Percentiles rank a stretch among this genome's conserved stretches.
phyloP scores from a whole-genome alignment of 805 yeast genomes.

The Metschnikowia borealis region DNA sequence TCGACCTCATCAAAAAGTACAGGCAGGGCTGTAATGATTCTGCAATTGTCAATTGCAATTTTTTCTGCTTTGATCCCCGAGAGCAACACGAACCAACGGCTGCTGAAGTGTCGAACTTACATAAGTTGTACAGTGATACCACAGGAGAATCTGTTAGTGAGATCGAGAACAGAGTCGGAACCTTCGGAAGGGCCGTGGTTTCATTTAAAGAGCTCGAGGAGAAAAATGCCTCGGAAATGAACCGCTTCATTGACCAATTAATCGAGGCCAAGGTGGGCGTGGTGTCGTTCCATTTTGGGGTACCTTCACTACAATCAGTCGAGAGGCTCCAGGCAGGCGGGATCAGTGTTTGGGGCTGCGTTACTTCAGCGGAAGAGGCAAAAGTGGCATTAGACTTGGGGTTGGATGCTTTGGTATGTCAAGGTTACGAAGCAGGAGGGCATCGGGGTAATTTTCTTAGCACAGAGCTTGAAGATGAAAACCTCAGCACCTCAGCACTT shows the following conservation, averaged over 20 bases:
- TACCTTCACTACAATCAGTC: conserved; percentile 32
- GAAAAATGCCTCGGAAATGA: conserved; percentile 9
- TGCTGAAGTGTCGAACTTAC: conserved; percentile 23
- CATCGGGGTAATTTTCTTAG: conserved; percentile 50
- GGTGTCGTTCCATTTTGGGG: conserved; percentile 54
- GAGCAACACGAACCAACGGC: conserved; percentile 13
- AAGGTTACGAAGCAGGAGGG: conserved; percentile 66
- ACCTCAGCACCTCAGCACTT: conserved; percentile 32
- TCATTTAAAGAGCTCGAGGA: conserved; percentile 30
- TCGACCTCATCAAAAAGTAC: conserved; percentile 14
- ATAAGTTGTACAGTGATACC: conserved; percentile 13
- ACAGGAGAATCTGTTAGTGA: not conserved
- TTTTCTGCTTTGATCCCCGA: conserved; percentile 41
- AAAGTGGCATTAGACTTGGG: conserved; percentile 23
- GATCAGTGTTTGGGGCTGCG: conserved; percentile 43
- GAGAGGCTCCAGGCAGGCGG: conserved; percentile 31
- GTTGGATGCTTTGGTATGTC: conserved; percentile 49
- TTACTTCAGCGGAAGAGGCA: conserved; percentile 46
- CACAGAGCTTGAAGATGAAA: conserved; percentile 25
- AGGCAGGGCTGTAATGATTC: conserved; percentile 10
- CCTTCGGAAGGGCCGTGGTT: conserved; percentile 21
- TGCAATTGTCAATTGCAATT: conserved; percentile 40
- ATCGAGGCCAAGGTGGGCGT: conserved; percentile 34
- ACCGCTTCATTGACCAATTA: conserved; percentile 18
- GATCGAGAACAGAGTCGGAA: not conserved